A percentile compares a stretch with the other conserved stretches of the same genome.
phyloP scores from a whole-genome alignment of 768 basidiomycete genomes.

The Termitomyces sp. region DNA sequence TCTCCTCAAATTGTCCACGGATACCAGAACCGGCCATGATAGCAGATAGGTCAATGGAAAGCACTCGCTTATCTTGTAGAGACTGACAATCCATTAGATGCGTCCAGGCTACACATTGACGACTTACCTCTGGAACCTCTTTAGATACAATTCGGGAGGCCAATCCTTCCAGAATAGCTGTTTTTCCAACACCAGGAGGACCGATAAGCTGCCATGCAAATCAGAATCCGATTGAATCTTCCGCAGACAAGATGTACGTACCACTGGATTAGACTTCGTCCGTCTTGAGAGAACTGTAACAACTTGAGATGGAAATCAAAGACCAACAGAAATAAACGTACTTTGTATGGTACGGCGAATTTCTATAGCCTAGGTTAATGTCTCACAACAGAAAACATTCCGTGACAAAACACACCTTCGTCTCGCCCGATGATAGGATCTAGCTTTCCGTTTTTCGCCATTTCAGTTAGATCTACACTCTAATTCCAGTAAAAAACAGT shows the following conservation, averaged over 20 bases:
- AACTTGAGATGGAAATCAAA: not conserved
- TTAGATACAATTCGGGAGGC: conserved; percentile 82
- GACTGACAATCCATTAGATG: conserved; percentile 40
- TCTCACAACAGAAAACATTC: not conserved
- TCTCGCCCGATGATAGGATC: conserved; percentile 90
- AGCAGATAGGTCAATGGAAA: conserved; percentile 78
- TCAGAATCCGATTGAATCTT: not conserved
- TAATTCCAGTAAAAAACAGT: conserved; percentile 19
- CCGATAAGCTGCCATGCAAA: conserved; percentile 55
- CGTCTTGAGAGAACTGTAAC: conserved; percentile 69
- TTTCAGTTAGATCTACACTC: conserved; percentile 81
- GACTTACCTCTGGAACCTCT: conserved; percentile 82
- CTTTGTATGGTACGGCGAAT: conserved; percentile 90
- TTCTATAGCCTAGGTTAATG: conserved; percentile 33
- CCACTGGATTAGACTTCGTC: conserved; percentile 92
- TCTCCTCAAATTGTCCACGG: conserved; percentile 89
- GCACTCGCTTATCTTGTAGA: conserved; percentile 80
- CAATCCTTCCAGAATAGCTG: conserved; percentile 86
- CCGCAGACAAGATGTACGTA: conserved; percentile 23
- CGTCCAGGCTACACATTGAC: not conserved
- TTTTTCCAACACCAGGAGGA: conserved; percentile 90
- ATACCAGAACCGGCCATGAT: conserved; percentile 89
- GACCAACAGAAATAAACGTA: conserved; percentile 25
- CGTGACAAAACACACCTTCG: conserved; percentile 44
- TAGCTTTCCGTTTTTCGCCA: conserved; percentile 79